A percentile compares a stretch with the other conserved stretches of the same genome.
Evolutionary conservation across 306 rosid species (phyloP).

Genomic region (Gynostemma pentaphyllum): DNA sequence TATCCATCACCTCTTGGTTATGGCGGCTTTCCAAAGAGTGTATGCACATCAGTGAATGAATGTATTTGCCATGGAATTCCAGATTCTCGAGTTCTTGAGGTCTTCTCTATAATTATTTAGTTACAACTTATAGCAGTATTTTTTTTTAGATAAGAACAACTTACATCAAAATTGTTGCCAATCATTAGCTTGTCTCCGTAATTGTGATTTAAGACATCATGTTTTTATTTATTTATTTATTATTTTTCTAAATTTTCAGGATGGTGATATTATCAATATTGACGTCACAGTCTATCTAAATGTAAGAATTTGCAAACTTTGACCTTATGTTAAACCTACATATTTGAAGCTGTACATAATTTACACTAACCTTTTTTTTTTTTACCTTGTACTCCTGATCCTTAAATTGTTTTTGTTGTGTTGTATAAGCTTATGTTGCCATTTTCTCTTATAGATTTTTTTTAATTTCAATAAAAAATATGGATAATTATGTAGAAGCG

Average conservation of each 20-base stretch:
- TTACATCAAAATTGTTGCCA: not conserved
- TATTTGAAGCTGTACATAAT: not conserved
- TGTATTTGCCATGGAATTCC: slow-evolving; percentile 97
- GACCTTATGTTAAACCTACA: not conserved
- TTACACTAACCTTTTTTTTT: not conserved
- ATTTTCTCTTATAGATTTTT: not conserved
- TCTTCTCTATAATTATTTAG: slow-evolving; percentile 17
- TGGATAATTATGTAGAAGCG: too few relatives aligned
- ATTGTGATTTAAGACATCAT: not conserved
- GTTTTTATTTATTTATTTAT: slow-evolving; percentile 11
- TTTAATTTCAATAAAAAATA: too few relatives aligned
- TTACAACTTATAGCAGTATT: too few relatives aligned
- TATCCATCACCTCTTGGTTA: slow-evolving; percentile 96
- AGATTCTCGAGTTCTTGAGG: slow-evolving; percentile 83
- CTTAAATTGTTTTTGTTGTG: not conserved
- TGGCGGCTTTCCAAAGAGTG: slow-evolving; percentile 93
- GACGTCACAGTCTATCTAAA: slow-evolving; percentile 87
- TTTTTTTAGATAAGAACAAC: too few relatives aligned
- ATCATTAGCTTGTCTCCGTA: not conserved
- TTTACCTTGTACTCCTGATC: not conserved
- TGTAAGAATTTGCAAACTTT: slow-evolving; percentile 36
- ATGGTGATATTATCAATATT: slow-evolving; percentile 85
- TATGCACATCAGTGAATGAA: slow-evolving; percentile 95
- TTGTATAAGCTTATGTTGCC: not conserved
- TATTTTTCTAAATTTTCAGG: too few relatives aligned